Percentiles rank a stretch among this genome's conserved stretches.
These are phyloP conservation scores for Pseudofabraea citricarpa DNA, from an alignment of 2,329 filamentous ascomycete species.

Conservation along the genomic window DNA sequence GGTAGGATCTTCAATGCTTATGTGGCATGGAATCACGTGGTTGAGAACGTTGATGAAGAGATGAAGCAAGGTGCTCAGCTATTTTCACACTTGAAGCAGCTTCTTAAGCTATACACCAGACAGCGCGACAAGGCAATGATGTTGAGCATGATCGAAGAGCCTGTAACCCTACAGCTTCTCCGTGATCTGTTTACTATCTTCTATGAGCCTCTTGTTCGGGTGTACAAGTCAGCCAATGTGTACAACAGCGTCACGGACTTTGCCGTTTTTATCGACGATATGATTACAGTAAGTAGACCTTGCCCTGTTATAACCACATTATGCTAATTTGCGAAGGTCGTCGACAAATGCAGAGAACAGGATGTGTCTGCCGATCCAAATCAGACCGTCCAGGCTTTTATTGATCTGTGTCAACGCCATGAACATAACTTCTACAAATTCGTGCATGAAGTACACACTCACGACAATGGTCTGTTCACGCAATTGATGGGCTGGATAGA, in stretches of 20 bases:
- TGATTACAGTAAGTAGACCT: conserved; percentile 70
- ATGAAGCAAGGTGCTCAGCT: conserved; percentile 85
- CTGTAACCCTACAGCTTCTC: conserved; percentile 94
- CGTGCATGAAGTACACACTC: conserved; percentile 93
- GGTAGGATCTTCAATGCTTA: conserved; percentile 89
- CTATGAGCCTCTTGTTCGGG: conserved; percentile 92
- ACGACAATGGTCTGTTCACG: conserved; percentile 94
- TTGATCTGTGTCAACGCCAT: conserved; percentile 90
- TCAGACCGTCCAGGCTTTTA: conserved; percentile 96
- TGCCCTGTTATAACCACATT: too few relatives aligned
- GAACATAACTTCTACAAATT: conserved; percentile 99
- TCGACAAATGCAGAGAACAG: conserved; percentile 60
- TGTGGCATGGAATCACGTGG: conserved; percentile 90
- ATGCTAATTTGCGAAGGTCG: too few relatives aligned
- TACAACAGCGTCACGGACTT: conserved; percentile 98
- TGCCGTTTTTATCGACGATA: conserved; percentile 86
- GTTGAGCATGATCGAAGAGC: conserved; percentile 90
- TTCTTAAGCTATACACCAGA: conserved; percentile 85
- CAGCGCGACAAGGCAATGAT: conserved; percentile 97
- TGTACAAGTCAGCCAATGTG: conserved; percentile 98
- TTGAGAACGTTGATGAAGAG: conserved; percentile 86
- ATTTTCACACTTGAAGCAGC: conserved; percentile 91
- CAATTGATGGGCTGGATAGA: conserved; percentile 98
- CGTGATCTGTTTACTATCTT: conserved; percentile 97
- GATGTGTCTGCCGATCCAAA: conserved; percentile 95